Evolutionary conservation across 495 filamentous ascomycete genomes (phyloP), one percentile per base, ranked within the genome.

Genomic region (Lepraria neglecta): DNA sequence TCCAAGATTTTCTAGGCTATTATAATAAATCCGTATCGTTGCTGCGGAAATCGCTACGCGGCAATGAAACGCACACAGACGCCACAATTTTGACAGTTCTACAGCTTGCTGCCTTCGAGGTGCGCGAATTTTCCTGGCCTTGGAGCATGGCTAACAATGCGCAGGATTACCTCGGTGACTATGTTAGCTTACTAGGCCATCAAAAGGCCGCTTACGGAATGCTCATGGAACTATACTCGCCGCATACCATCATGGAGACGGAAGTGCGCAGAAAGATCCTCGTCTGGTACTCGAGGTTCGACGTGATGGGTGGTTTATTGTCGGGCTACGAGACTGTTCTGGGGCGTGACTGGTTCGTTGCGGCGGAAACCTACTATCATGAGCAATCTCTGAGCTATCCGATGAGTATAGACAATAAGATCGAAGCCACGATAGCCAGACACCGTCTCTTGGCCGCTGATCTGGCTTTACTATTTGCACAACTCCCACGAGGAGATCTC

Each of bases 111-210:
- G 92, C 86, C 9, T 91, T 96, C 62, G 94, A 98, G 84, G 92
- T 96, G 79, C 70, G 76, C 58, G 42, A 33, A 40, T 45, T 4
- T 53, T 53, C 38, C 24, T 28, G n/a, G 19, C 38, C 42, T 35
- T 11, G 21, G 3, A 17, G 28, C 28, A 48, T 51, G 58, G 56
- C 67, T 78, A 65, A 74, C 74, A 30, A 42, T 35, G 47, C 65
- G 28, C 68, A 97, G 92, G 94, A 97, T 75, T 94, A 89, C 67
- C 80, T 96, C 59, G 94, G 94, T 10, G 94, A 98, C 69, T 97
- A 89, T 89, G 82, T 90, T 56, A 96, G 92, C 67, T 78, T 97
- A 47, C 83, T 92, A 69, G 87, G 90, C 38, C 94, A 98, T 73
- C 91, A 96, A 72, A 92, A 86, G 72, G 94, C 92, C 6, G 92